Evolutionary conservation across 495 filamentous ascomycete genomes (phyloP).

Genomic region (Stereocaulon alpinum): DNA sequence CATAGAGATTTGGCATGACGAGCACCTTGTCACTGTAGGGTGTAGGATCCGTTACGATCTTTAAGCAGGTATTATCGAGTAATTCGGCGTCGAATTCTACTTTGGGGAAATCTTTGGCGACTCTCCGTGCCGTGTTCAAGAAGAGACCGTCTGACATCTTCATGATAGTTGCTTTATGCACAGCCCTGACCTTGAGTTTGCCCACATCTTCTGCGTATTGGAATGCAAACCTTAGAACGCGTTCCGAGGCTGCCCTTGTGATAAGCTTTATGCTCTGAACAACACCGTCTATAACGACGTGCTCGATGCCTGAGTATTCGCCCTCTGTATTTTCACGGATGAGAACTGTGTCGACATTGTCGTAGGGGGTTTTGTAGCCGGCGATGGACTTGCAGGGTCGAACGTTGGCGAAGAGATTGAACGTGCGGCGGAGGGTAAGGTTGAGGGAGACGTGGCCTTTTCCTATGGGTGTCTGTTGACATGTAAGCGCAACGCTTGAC

Average conservation of each 20-base stretch:
- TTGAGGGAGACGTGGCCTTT: conserved; percentile 99
- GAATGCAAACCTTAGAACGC: conserved; percentile 93
- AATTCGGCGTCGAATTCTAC: conserved; percentile 94
- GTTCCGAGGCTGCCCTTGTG: conserved; percentile 83
- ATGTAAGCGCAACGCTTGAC: conserved; percentile 10
- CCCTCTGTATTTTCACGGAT: conserved; percentile 99
- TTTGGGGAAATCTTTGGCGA: conserved; percentile 88
- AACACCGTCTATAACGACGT: conserved; percentile 94
- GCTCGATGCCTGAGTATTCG: conserved; percentile 99
- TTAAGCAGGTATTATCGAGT: conserved; percentile 96
- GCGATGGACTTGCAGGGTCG: conserved; percentile 93
- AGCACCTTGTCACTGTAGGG: conserved; percentile 99
- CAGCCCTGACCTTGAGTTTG: conserved; percentile 88
- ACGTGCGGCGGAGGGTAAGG: conserved; percentile 92
- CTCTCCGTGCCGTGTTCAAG: conserved; percentile 68
- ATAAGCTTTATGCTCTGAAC: conserved; percentile 99
- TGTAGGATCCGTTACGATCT: conserved; percentile 87
- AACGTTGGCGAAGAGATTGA: conserved; percentile 99
- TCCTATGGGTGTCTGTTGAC: conserved; percentile 75
- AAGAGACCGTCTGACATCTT: conserved; percentile 99
- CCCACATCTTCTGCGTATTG: conserved; percentile 88
- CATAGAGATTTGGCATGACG: conserved; percentile 99
- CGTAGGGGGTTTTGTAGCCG: conserved; percentile 97
- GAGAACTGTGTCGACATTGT: conserved; percentile 91
- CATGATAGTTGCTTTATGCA: conserved; percentile 99